phyloP scores from a whole-genome alignment of 129 eudicot species.

The Rutidosis leptorrhynchoides region DNA sequence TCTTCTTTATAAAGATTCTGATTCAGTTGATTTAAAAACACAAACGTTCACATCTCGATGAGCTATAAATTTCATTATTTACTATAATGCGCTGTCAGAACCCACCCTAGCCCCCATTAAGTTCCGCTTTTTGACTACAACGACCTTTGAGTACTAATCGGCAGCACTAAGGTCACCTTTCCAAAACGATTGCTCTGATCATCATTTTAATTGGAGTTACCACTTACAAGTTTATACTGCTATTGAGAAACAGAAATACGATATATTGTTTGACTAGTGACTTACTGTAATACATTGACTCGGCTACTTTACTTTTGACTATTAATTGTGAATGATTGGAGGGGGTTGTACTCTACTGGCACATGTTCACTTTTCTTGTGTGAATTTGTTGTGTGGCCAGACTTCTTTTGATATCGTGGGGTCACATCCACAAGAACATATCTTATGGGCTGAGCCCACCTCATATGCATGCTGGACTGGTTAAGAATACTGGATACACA shows the following conservation, averaged over 20 bases:
- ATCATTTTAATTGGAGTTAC: background rate
- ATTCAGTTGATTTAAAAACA: too few relatives aligned
- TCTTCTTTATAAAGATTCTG: too few relatives aligned
- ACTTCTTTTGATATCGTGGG: constrained; percentile 26
- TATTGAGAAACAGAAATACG: background rate
- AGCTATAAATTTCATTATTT: too few relatives aligned
- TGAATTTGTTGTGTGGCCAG: constrained; percentile 28
- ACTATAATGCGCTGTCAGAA: too few relatives aligned
- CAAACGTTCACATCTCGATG: too few relatives aligned
- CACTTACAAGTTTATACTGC: background rate
- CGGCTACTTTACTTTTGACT: constrained; percentile 22
- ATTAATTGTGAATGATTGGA: constrained; percentile 31
- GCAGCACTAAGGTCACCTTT: background rate
- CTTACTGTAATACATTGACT: constrained; percentile 19
- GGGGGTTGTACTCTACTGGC: constrained; percentile 24
- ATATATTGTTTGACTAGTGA: constrained; percentile 19
- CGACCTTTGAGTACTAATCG: background rate
- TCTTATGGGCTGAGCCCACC: constrained; percentile 26
- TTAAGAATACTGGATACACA: constrained; percentile 32
- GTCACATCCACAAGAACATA: constrained; percentile 22
- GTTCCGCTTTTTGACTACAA: too few relatives aligned
- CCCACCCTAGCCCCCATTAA: too few relatives aligned
- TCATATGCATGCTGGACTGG: constrained; percentile 38
- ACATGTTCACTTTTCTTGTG: constrained; percentile 34
- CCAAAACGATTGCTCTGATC: background rate